Evolutionary conservation across 345 rosid species (phyloP).

Genomic region (Brassica napus): DNA sequence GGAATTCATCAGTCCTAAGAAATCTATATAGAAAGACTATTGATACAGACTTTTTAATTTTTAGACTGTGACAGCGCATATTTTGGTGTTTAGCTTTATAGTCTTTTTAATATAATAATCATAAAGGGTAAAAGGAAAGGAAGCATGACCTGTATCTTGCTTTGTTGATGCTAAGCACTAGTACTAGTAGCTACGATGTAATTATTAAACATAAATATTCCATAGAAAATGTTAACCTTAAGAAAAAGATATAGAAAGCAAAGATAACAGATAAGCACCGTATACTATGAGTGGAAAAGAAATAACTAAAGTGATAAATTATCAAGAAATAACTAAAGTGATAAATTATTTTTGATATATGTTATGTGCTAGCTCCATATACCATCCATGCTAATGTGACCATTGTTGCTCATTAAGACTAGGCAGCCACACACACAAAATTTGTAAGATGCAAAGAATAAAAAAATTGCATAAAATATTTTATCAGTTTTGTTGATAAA

Average conservation of each 20-base stretch:
- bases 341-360: neutral
- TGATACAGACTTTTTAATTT: neutral
- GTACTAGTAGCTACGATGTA: constrained; percentile 23
- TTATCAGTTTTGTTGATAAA: neutral
- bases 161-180: constrained; percentile 30
- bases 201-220: constrained; percentile 10
- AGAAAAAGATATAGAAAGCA: constrained; percentile 1
- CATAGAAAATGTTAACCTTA: constrained; percentile 5
- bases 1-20: neutral
- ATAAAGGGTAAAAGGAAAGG: neutral
- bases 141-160: constrained; percentile 23
- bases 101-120: constrained; percentile 13
- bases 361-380: neutral
- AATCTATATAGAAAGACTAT: neutral
- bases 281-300: no score
- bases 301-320: neutral
- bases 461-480: neutral
- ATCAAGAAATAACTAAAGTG: neutral
- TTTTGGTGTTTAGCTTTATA: constrained; percentile 26
- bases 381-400: neutral
- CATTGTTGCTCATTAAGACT: no score
- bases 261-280: constrained; percentile 14
- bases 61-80: constrained; percentile 25
- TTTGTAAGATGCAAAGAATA: neutral
- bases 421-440: neutral